phyloP scores from a whole-genome alignment of 805 yeast genomes.

The Candida lessepsii region DNA sequence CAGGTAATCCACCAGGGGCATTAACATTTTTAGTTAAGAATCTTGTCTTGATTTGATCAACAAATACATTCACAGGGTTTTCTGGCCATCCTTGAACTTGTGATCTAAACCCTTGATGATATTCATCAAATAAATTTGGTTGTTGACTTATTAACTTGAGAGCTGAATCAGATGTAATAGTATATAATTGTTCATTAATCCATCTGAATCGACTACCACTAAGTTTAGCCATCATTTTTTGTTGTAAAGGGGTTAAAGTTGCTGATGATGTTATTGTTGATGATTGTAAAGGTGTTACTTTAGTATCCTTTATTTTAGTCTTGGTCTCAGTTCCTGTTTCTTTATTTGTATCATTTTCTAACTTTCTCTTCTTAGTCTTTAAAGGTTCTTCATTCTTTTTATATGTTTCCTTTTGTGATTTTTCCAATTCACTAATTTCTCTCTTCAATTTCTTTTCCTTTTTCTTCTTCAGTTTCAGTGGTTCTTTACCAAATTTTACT shows the following conservation, averaged over 20 bases:
- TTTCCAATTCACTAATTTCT: constrained; percentile 10
- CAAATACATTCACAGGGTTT: constrained; percentile 93
- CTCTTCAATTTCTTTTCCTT: constrained; percentile 19
- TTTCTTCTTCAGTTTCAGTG: constrained; percentile 26
- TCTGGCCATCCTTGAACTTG: constrained; percentile 99
- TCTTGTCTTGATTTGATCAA: constrained; percentile 61
- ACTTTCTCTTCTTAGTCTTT: constrained; percentile 13
- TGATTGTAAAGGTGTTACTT: constrained; percentile 5
- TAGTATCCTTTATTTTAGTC: not conserved
- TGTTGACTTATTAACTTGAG: constrained; percentile 68
- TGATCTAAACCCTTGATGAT: constrained; percentile 91
- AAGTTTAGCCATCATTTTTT: constrained; percentile 91
- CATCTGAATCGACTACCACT: constrained; percentile 96
- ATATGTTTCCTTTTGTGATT: not conserved
- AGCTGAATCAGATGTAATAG: constrained; percentile 78
- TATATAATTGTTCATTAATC: constrained; percentile 97
- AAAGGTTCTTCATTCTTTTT: constrained; percentile 9
- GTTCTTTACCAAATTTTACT: constrained; percentile 46
- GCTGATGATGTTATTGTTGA: not conserved
- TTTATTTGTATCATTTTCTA: not conserved
- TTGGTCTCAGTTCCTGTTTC: not conserved
- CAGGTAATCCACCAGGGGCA: constrained; percentile 96
- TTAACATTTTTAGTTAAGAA: constrained; percentile 65
- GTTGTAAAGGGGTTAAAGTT: constrained; percentile 81
- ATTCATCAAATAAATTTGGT: constrained; percentile 88